Conservation (phyloP, 352 stramenopile species). For the Phytophthora melonis region DNA sequence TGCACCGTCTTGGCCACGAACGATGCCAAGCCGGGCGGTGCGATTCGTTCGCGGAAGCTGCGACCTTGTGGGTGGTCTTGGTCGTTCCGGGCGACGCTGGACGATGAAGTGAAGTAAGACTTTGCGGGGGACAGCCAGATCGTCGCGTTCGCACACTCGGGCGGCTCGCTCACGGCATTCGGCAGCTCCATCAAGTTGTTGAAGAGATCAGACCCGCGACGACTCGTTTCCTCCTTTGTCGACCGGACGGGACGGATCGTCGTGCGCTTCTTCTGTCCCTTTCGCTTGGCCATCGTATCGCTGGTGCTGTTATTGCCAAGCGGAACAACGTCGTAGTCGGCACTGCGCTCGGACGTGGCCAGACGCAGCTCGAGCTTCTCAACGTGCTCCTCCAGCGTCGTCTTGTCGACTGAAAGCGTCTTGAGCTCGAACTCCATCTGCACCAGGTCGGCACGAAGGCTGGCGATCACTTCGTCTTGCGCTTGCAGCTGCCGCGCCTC, state of each 20-base stretch:
- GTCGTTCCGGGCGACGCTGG: constrained; percentile 4
- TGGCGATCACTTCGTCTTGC: constrained; percentile 64
- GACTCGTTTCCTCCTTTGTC: constrained; percentile 31
- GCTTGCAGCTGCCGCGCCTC: constrained; percentile 46
- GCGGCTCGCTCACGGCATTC: constrained; percentile 50
- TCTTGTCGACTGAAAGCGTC: constrained; percentile 57
- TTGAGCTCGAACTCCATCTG: constrained; percentile 78
- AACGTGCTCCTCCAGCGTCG: constrained; percentile 43
- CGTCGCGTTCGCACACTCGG: constrained; percentile 25
- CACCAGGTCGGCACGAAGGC: constrained; percentile 62
- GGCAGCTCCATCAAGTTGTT: constrained; percentile 71
- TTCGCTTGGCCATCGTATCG: constrained; percentile 37
- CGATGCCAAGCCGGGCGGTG: constrained; percentile 42
- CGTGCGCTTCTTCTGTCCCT: constrained; percentile 48
- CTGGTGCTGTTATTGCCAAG: constrained; percentile 39
- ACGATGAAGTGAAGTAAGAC: constrained; percentile 28
- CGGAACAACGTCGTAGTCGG: constrained; percentile 57
- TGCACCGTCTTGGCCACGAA: constrained; percentile 68
- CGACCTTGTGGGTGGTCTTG: constrained; percentile 20
- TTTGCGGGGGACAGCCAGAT: constrained; percentile 28
- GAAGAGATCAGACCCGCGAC: constrained; percentile 48
- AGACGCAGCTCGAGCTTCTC: constrained; percentile 44
- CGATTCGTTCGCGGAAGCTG: constrained; percentile 31
- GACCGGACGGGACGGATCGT: constrained; percentile 44
- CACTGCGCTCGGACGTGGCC: constrained; percentile 20